Evolutionary conservation across 2,329 filamentous ascomycete genomes (phyloP).

Genomic region (Zymoseptoria pseudotritici): DNA sequence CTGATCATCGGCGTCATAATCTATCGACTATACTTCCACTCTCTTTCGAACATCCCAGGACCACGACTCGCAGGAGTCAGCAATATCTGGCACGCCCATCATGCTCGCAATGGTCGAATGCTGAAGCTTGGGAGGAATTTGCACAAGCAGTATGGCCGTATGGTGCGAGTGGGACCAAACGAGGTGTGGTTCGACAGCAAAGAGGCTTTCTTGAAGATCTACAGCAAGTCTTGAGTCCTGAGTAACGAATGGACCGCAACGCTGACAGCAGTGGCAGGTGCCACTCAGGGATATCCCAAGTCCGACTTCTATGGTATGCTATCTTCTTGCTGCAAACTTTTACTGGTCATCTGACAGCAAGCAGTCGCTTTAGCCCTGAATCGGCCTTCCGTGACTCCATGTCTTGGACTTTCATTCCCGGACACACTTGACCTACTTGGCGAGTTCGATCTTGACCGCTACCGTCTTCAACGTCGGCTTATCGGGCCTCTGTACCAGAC

Average conservation of each 20-base stretch:
- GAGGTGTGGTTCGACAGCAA: conserved; percentile 31
- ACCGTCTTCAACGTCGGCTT: conserved; percentile 11
- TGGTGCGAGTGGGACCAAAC: conserved; percentile 42
- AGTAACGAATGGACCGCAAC: neutral
- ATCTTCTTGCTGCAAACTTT: neutral
- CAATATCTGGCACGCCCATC: conserved; percentile 13
- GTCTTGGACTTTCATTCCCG: conserved; percentile 3
- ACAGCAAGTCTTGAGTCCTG: conserved; percentile 1
- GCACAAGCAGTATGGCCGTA: conserved; percentile 34
- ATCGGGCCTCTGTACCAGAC: conserved; percentile 12
- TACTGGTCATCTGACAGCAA: neutral
- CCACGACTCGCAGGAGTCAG: conserved; percentile 18
- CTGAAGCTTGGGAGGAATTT: conserved; percentile 16
- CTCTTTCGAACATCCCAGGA: conserved; percentile 29
- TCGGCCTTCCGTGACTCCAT: conserved; percentile 6
- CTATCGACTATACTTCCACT: conserved; percentile 27
- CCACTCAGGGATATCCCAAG: conserved; percentile 10
- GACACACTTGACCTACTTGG: conserved; percentile 14
- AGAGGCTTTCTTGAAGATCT: conserved; percentile 11
- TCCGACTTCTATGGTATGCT: conserved; percentile 9
- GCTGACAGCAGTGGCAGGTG: neutral
- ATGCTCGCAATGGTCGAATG: conserved; percentile 14
- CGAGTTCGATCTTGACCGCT: conserved; percentile 12
- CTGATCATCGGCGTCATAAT: neutral
- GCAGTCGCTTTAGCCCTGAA: conserved; percentile 8